Conservation (phyloP, 768 basidiomycete genomes). For the Kockovaella imperatae region DNA sequence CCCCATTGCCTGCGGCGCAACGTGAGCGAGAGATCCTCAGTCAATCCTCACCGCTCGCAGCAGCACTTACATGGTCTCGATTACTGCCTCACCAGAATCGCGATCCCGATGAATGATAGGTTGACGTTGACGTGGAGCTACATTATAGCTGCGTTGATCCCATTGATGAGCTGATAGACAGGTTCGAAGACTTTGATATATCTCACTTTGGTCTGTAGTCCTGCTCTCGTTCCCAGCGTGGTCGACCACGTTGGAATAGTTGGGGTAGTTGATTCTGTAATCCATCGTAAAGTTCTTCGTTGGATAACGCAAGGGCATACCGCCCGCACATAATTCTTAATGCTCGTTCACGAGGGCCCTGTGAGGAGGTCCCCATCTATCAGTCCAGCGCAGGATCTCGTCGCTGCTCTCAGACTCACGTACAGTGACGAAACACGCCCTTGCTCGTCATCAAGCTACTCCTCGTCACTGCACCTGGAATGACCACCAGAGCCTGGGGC, state of each 20-base stretch:
- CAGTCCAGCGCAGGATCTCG: too few relatives aligned
- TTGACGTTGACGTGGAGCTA: conserved; percentile 70
- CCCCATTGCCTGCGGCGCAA: conserved; percentile 74
- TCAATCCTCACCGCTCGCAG: neutral
- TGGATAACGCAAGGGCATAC: conserved; percentile 30
- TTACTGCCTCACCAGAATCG: conserved; percentile 47
- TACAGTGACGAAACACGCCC: too few relatives aligned
- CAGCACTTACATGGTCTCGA: conserved; percentile 64
- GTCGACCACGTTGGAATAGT: conserved; percentile 17
- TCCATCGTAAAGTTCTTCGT: conserved; percentile 33
- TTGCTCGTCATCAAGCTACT: too few relatives aligned
- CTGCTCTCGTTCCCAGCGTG: conserved; percentile 25
- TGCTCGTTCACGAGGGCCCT: too few relatives aligned
- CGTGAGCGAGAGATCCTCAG: neutral
- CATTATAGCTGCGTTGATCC: conserved; percentile 60
- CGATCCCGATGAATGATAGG: conserved; percentile 60
- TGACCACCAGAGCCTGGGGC: too few relatives aligned
- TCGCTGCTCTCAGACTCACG: too few relatives aligned
- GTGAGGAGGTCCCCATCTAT: too few relatives aligned
- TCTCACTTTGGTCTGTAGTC: conserved; percentile 34
- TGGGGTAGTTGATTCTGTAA: conserved; percentile 26
- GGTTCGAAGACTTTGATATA: neutral
- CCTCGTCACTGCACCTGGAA: too few relatives aligned
- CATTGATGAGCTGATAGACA: neutral
- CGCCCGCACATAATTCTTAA: conserved; percentile 38